Base-by-base conservation (phyloP, 2,329 filamentous ascomycete species). In the Phialemonium atrogriseum region DNA sequence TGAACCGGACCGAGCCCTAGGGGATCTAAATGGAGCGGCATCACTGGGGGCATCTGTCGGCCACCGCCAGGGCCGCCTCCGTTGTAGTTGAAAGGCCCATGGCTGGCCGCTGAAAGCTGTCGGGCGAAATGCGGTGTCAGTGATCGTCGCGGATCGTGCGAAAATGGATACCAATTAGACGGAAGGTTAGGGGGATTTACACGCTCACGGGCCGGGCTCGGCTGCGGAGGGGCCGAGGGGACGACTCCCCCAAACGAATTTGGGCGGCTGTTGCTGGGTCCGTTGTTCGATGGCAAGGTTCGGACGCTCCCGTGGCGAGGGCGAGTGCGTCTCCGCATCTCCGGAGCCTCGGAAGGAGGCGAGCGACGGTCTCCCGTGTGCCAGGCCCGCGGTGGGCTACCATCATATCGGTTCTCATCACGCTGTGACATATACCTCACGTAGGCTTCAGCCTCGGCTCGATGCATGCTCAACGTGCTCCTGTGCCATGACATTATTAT, bases 261-360 rank as follows among this genome's bases (percentile, higher is more conserved):
- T 10, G 19, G 32, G 13, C 32, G 34, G 36, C 18, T 34, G 24
- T 15, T 17, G 30, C 24, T 30, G 21, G 30, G 19, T 14, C 11
- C 23, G 17, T 25, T 20, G 10, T 27, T 15, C n/a, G 39, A 29
- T 14, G 35, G 20, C 18, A 31, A 34, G 21, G 28, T 30, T 10
- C 42, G 36, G 19, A 41, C 41, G 31, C 35, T 44, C 15, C 36
- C 39, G 16, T 46, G 44, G 4, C 50, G 43, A 6, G 43, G 26
- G 8, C 50, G 40, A 2, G 44, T 48, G 7, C 48, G 43, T 17
- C 49, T 43, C 11, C 43, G 38, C 18, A 23, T 33, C 10, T 52
- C 45, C 9, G 35, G 33, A 4, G 36, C 27, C 13, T 49, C 45
- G 1, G 46, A 44, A 4, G 47, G 45, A 0, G 44, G 44, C 1